These are phyloP conservation scores for Zygotorulaspora mrakii DNA, from an alignment of 1,139 yeast species.

Conservation along the genomic window DNA sequence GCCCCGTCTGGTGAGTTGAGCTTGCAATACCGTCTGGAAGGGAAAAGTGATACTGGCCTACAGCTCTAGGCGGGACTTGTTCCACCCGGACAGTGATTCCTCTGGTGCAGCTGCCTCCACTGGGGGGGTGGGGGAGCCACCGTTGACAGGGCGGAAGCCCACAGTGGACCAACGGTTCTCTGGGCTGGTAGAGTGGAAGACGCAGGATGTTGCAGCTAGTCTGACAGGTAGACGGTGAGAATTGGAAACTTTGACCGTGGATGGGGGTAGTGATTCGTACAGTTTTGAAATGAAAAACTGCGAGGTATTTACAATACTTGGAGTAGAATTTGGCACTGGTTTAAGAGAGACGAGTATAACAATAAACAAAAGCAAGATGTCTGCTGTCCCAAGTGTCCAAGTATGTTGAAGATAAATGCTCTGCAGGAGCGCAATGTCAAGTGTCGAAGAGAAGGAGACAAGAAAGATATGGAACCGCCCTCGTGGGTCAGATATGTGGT, in stretches of 20 bases:
- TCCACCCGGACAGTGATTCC: too few species aligned
- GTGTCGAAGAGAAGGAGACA: conserved; percentile 1
- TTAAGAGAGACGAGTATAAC: conserved; percentile 15
- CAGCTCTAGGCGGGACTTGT: too few species aligned
- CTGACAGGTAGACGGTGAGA: background rate
- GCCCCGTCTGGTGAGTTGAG: too few species aligned
- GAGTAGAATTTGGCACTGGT: conserved; percentile 6
- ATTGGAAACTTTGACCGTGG: conserved; percentile 1
- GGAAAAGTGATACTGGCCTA: too few species aligned
- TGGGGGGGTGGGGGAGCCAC: background rate
- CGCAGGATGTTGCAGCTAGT: conserved; percentile 2
- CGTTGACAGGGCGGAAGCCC: background rate
- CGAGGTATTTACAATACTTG: background rate
- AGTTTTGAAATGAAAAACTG: conserved; percentile 5
- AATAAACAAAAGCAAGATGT: conserved; percentile 38
- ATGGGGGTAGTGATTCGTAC: background rate
- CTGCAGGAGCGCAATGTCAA: background rate
- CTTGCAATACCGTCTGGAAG: too few species aligned
- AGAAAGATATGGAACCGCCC: background rate
- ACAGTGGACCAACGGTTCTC: background rate
- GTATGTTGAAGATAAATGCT: conserved; percentile 43
- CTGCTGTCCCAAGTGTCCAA: conserved; percentile 66
- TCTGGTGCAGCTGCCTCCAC: too few species aligned
- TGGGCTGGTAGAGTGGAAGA: background rate
- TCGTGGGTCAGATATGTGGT: too few species aligned